Conservation (phyloP, 441 rosid species). For the Syzygium syzygioides region DNA sequence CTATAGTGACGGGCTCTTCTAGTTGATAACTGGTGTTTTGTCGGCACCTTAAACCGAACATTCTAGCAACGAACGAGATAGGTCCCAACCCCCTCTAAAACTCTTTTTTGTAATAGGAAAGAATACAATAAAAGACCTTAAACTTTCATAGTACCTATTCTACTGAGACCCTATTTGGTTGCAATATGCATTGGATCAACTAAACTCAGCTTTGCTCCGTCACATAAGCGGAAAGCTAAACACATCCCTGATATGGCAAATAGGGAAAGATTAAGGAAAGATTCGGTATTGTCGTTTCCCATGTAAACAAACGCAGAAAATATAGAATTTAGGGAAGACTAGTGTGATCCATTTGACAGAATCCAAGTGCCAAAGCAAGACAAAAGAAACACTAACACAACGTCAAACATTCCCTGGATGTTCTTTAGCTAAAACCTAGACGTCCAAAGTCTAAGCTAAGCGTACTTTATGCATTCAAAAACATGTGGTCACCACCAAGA, state of each 20-base stretch:
- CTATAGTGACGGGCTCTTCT: background rate
- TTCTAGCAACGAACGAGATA: background rate
- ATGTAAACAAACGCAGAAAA: background rate
- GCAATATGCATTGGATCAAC: background rate
- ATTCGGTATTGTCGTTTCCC: background rate
- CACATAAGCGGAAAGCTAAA: background rate
- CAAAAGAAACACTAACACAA: background rate
- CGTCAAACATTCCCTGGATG: background rate
- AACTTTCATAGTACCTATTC: background rate
- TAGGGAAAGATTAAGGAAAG: background rate
- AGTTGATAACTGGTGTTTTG: fast-evolving
- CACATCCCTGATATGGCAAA: background rate
- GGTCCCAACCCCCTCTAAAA: background rate
- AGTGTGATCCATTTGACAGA: background rate
- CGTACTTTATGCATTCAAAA: background rate
- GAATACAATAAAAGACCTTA: background rate
- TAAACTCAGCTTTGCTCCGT: background rate
- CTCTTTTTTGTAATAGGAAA: background rate
- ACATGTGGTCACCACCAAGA: background rate
- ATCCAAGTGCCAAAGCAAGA: background rate
- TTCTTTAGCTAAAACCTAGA: background rate
- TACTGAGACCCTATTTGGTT: background rate
- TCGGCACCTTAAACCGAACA: background rate
- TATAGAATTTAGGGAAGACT: background rate
- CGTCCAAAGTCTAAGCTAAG: background rate